Evolutionary conservation across 2,329 filamentous ascomycete species (phyloP).

Genomic region (Microdochium paspali): DNA sequence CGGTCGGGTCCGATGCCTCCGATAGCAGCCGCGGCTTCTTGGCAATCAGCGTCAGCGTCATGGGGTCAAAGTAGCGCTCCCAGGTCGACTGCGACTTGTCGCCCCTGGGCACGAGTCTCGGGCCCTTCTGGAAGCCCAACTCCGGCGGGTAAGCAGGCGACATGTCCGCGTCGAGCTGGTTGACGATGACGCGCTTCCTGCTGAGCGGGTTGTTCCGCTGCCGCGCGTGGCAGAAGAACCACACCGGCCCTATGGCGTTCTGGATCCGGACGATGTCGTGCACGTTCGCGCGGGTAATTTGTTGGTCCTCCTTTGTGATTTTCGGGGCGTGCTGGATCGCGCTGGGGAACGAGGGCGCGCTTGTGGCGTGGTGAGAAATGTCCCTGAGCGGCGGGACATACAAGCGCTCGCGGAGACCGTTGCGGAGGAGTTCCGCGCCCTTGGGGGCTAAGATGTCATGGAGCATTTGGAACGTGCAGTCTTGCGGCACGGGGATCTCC

Average conservation of each 20-base stretch:
- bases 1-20: too few relatives aligned
- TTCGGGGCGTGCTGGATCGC: constrained; percentile 56
- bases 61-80: constrained; percentile 2
- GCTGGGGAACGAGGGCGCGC: constrained; percentile 15
- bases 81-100: constrained; percentile 4
- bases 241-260: constrained; percentile 56
- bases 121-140: not conserved
- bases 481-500: constrained; percentile 39
- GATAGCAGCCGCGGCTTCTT: too few relatives aligned
- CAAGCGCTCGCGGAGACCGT: constrained; percentile 49
- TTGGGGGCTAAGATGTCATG: constrained; percentile 45
- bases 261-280: constrained; percentile 46
- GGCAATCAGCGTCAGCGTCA: not conserved
- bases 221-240: constrained; percentile 34
- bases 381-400: constrained; percentile 54
- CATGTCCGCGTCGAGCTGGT: not conserved
- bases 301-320: constrained; percentile 53
- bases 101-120: too few relatives aligned
- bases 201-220: not conserved
- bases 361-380: not conserved
- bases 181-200: not conserved
- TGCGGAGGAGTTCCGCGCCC: constrained; percentile 64
- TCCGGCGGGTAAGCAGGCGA: not conserved
- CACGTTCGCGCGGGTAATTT: constrained; percentile 45
- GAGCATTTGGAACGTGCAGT: constrained; percentile 38